A percentile compares a stretch with the other conserved stretches of the same genome.
Conservation (phyloP, 257 asterid genomes). For the Datura wrightii region DNA sequence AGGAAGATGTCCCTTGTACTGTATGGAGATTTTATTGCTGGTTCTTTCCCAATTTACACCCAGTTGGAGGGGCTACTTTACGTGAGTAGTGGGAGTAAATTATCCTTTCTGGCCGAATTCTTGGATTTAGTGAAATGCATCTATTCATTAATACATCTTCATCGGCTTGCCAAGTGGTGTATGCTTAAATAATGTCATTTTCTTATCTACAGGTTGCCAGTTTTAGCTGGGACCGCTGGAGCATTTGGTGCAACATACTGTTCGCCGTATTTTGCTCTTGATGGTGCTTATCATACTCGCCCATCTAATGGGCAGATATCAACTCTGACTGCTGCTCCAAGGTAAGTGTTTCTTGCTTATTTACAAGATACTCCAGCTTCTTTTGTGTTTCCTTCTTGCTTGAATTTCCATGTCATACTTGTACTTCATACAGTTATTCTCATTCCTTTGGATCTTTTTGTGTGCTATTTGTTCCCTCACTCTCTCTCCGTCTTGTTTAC, state of each 20-base stretch:
- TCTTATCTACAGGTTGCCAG: slow-evolving; percentile 70
- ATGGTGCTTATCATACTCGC: slow-evolving; percentile 75
- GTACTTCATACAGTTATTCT: not conserved
- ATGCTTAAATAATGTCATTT: slow-evolving; percentile 1
- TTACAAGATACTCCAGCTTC: not conserved
- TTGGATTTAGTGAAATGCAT: not conserved
- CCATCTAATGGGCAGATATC: slow-evolving; percentile 65
- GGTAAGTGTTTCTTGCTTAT: slow-evolving; percentile 47
- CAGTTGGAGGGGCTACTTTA: not conserved
- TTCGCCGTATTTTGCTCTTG: slow-evolving; percentile 73
- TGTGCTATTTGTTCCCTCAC: not conserved
- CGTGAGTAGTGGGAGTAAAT: not conserved
- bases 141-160: not conserved
- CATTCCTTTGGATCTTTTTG: not conserved
- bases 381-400: not conserved
- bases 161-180: not conserved
- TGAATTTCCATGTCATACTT: not conserved
- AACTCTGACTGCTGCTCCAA: slow-evolving; percentile 56
- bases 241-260: slow-evolving; percentile 78
- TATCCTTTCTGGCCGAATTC: not conserved
- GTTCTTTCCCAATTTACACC: not conserved
- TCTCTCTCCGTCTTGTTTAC: not conserved
- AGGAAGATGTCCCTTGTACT: slow-evolving; percentile 1
- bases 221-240: slow-evolving; percentile 91
- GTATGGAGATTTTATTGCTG: not conserved